These are phyloP conservation scores for Podospora anserina DNA, from an alignment of 495 filamentous ascomycete species.

Conservation along the genomic window DNA sequence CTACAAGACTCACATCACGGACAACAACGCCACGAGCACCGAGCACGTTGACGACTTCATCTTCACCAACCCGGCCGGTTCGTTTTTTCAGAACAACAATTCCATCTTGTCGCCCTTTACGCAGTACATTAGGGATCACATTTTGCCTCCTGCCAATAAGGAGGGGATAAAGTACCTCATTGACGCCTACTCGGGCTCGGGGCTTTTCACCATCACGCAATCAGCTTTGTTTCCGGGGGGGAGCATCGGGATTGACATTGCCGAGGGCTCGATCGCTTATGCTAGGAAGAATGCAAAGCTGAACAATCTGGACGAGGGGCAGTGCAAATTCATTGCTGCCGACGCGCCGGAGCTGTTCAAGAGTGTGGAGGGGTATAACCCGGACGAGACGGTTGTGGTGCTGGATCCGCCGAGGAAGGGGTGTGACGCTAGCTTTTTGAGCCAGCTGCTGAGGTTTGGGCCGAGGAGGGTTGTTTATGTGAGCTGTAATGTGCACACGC, in stretches of 20 bases:
- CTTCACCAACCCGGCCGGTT: slow-evolving; percentile 85
- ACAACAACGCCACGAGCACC: slow-evolving; percentile 71
- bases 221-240: slow-evolving; percentile 65
- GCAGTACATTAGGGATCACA: slow-evolving; percentile 79
- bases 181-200: slow-evolving; percentile 95
- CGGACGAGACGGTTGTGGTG: slow-evolving; percentile 80
- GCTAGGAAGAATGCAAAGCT: slow-evolving; percentile 72
- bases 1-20: slow-evolving; percentile 80
- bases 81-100: slow-evolving; percentile 99
- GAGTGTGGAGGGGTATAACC: slow-evolving; percentile 58
- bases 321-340: slow-evolving; percentile 75
- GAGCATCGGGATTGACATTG: slow-evolving; percentile 53
- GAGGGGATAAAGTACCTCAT: slow-evolving; percentile 72
- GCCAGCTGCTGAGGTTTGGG: slow-evolving; percentile 70
- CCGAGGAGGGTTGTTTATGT: slow-evolving; percentile 86
- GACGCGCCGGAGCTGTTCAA: slow-evolving; percentile 82
- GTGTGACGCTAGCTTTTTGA: slow-evolving; percentile 79
- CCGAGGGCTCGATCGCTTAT: slow-evolving; percentile 65
- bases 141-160: slow-evolving; percentile 51
- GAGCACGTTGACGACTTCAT: slow-evolving; percentile 84
- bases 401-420: slow-evolving; percentile 95
- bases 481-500: slow-evolving; percentile 95
- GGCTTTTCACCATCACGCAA: slow-evolving; percentile 93
- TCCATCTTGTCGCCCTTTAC: slow-evolving; percentile 92
- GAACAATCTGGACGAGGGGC: slow-evolving; percentile 60